Conservation (phyloP, 352 stramenopile genomes). For the Phytophthora citricola region DNA sequence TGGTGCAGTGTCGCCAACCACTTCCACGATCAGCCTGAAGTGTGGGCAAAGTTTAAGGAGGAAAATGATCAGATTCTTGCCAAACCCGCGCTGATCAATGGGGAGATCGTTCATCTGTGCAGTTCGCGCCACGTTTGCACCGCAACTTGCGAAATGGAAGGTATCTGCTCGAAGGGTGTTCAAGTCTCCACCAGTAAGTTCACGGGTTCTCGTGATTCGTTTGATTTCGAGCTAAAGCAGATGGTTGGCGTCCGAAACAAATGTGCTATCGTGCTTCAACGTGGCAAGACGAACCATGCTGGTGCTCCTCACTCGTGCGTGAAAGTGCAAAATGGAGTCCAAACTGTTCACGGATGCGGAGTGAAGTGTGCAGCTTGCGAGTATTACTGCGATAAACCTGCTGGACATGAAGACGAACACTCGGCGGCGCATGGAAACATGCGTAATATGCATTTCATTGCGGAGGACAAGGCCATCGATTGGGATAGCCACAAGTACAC, state of each 20-base stretch:
- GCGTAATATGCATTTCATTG: constrained; percentile 52
- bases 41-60: constrained; percentile 25
- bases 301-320: constrained; percentile 30
- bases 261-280: constrained; percentile 31
- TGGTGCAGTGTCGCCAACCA: constrained; percentile 42
- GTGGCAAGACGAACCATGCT: constrained; percentile 27
- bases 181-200: constrained; percentile 45
- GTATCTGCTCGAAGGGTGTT: constrained; percentile 45
- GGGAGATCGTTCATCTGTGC: constrained; percentile 36
- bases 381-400: constrained; percentile 52
- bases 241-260: constrained; percentile 49
- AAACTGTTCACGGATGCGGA: constrained; percentile 38
- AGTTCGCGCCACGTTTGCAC: constrained; percentile 36
- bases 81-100: background rate
- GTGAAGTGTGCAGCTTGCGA: constrained; percentile 42
- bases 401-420: constrained; percentile 44
- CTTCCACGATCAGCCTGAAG: constrained; percentile 41
- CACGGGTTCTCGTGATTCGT: constrained; percentile 34
- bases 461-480: constrained; percentile 27
- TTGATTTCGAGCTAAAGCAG: constrained; percentile 46
- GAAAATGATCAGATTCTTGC: constrained; percentile 25
- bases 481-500: constrained; percentile 38
- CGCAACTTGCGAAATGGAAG: constrained; percentile 34
- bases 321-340: constrained; percentile 23
- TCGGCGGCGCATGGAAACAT: constrained; percentile 59